These are phyloP conservation scores for Amanita subjunquillea DNA, from an alignment of 768 basidiomycete species.

Conservation along the genomic window DNA sequence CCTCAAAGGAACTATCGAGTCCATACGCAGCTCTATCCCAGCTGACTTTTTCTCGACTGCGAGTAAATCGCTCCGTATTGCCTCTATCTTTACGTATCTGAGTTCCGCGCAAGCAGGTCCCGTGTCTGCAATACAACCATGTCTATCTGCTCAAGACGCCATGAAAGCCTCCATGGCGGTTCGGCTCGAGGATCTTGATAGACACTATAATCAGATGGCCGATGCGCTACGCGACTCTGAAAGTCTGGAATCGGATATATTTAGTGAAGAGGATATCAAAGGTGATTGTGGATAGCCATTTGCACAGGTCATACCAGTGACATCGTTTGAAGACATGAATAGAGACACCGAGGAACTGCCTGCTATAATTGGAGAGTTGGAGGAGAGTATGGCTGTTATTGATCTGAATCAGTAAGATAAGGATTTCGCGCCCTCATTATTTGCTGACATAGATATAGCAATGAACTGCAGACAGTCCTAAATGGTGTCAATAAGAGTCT, in stretches of 20 bases:
- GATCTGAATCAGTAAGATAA: slow-evolving; percentile 39
- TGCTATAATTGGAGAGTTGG: slow-evolving; percentile 62
- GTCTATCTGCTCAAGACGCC: slow-evolving; percentile 45
- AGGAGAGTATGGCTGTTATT: slow-evolving; percentile 44
- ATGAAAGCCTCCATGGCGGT: slow-evolving; percentile 59
- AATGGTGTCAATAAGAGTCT: slow-evolving; percentile 35
- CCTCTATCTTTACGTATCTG: background rate
- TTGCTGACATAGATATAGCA: slow-evolving; percentile 24
- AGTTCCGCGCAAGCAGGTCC: slow-evolving; percentile 12
- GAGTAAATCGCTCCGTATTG: background rate
- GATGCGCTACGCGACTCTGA: slow-evolving; percentile 57
- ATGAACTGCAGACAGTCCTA: slow-evolving; percentile 36
- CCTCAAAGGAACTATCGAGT: slow-evolving; percentile 41
- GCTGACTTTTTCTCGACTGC: slow-evolving; percentile 7
- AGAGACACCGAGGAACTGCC: slow-evolving; percentile 74
- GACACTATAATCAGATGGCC: slow-evolving; percentile 74
- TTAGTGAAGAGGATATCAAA: slow-evolving; percentile 60
- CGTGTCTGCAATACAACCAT: slow-evolving; percentile 28
- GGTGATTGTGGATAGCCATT: slow-evolving; percentile 22
- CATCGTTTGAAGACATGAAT: slow-evolving; percentile 50
- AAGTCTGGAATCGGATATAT: slow-evolving; percentile 35
- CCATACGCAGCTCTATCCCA: slow-evolving; percentile 46
- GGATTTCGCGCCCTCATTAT: slow-evolving; percentile 14
- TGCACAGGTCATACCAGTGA: background rate
- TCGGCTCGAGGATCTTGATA: slow-evolving; percentile 59